Base-by-base conservation (phyloP, 768 basidiomycete species). In the Hygrophorus pudorinus region DNA sequence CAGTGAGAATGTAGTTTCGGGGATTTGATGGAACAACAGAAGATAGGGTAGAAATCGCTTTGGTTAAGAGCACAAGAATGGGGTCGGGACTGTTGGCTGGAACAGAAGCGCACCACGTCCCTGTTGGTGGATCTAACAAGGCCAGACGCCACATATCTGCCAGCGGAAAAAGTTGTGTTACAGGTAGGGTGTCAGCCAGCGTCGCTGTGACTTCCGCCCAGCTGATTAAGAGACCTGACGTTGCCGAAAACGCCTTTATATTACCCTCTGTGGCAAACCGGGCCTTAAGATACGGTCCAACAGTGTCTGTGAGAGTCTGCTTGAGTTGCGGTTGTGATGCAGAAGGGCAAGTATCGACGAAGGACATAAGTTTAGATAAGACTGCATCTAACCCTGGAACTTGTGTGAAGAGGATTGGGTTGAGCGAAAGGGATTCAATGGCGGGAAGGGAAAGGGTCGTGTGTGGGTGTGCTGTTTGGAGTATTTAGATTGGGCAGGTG, bases 121-220 rank as follows among this genome's bases (percentile, higher is more conserved):
- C 70, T 13, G 79, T 73, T 1, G 68, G 56, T 0, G 72, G 65
- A 57, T 88, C 81, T 16, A 92, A 72, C 13, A 87, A 58, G 0
- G 81, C 82, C 8, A 92, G 68, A 1, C 89, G 71, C 82, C 88
- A 86, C 51, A 92, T 67, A 55, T 94, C 91, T 9, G 80, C 72
- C 4, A 92, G 57, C 0, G 91, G 90, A 65, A 93, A 94, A 24
- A 89, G 67, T 31, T 75, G 65, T 7, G 70, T 67, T 0, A 67
- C 44, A 0, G 75, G 68, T 1, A 92, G 72, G 2, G 62, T 64
- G 8, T 58, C 46, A 0, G 58, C 56, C 1, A 89, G 60, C 1
- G 60, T 53, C 4, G 51, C 54, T 3, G 78, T 78, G 2, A 67
- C 64, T 10, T 66, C 61, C 1, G 70, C 57, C 78, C 78, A 85